These are phyloP conservation scores for Neoscytalidium dimidiatum DNA, from an alignment of 2,329 filamentous ascomycete genomes.

Conservation along the genomic window DNA sequence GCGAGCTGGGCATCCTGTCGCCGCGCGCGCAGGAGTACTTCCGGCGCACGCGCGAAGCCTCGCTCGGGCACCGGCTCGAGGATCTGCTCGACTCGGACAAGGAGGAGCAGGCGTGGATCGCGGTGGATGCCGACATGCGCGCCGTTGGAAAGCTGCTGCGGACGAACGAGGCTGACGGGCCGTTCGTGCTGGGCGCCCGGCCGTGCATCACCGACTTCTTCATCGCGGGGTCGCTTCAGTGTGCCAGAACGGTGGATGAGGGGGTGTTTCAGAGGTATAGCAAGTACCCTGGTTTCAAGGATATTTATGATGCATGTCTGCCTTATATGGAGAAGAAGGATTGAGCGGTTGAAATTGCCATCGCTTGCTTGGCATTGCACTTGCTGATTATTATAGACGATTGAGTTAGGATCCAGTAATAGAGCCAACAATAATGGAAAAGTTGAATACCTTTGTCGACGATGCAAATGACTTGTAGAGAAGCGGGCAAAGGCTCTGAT, in stretches of 20 bases:
- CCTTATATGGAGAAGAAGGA: slow-evolving; percentile 22
- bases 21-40: slow-evolving; percentile 42
- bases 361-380: slow-evolving; percentile 40
- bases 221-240: slow-evolving; percentile 40
- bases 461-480: slow-evolving; percentile 10
- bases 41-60: slow-evolving; percentile 40
- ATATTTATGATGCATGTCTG: slow-evolving; percentile 21
- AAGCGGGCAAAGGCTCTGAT: slow-evolving; percentile 23
- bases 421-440: slow-evolving; percentile 37
- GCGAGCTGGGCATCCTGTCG: slow-evolving; percentile 41
- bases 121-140: slow-evolving; percentile 28
- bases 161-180: neutral
- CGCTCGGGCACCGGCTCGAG: slow-evolving; percentile 39
- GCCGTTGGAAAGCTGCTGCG: slow-evolving; percentile 36
- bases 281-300: slow-evolving; percentile 17
- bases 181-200: slow-evolving; percentile 40
- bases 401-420: slow-evolving; percentile 32
- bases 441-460: slow-evolving; percentile 34
- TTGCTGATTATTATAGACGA: slow-evolving; percentile 30
- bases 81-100: slow-evolving; percentile 34
- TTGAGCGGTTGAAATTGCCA: slow-evolving; percentile 18
- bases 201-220: slow-evolving; percentile 45
- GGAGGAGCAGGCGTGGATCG: slow-evolving; percentile 33
- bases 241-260: slow-evolving; percentile 35
- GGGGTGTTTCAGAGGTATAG: slow-evolving; percentile 23